A percentile compares a stretch with the other conserved stretches of the same genome.
phyloP scores from a whole-genome alignment of 495 filamentous ascomycete species.

The Evernia prunastri region DNA sequence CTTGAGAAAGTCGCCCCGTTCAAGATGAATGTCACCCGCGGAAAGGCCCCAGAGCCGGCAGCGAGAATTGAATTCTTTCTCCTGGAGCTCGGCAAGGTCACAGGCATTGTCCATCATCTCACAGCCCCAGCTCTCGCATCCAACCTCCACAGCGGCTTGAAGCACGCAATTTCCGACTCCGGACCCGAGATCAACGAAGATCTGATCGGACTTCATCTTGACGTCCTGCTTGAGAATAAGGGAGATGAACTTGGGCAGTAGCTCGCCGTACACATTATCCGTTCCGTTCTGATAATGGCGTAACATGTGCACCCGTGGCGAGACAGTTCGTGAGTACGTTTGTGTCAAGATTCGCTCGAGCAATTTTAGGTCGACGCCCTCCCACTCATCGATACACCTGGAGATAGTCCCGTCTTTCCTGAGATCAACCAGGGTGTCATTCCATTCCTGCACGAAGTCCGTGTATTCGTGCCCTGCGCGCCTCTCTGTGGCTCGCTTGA shows the following conservation, averaged over 20 bases:
- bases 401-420: constrained; percentile 60
- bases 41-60: constrained; percentile 85
- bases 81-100: constrained; percentile 76
- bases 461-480: constrained; percentile 61
- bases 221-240: constrained; percentile 70
- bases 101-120: constrained; percentile 89
- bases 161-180: constrained; percentile 93
- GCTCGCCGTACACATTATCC: constrained; percentile 90
- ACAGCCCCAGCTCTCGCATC: constrained; percentile 92
- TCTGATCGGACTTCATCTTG: constrained; percentile 64
- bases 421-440: constrained; percentile 53
- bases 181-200: constrained; percentile 91
- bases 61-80: constrained; percentile 75
- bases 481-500: constrained; percentile 61
- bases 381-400: constrained; percentile 58
- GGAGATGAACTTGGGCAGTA: constrained; percentile 76
- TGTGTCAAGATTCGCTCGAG: constrained; percentile 79
- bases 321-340: constrained; percentile 86
- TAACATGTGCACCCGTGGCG: constrained; percentile 73
- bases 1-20: constrained; percentile 77
- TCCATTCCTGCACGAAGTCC: constrained; percentile 66
- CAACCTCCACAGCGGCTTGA: constrained; percentile 88
- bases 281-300: constrained; percentile 78
- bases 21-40: constrained; percentile 69
- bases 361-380: constrained; percentile 59